A percentile compares a stretch with the other conserved stretches of the same genome.
phyloP scores from a whole-genome alignment of 139 green algal species.

The Chlamydomonas sphaeroides region DNA sequence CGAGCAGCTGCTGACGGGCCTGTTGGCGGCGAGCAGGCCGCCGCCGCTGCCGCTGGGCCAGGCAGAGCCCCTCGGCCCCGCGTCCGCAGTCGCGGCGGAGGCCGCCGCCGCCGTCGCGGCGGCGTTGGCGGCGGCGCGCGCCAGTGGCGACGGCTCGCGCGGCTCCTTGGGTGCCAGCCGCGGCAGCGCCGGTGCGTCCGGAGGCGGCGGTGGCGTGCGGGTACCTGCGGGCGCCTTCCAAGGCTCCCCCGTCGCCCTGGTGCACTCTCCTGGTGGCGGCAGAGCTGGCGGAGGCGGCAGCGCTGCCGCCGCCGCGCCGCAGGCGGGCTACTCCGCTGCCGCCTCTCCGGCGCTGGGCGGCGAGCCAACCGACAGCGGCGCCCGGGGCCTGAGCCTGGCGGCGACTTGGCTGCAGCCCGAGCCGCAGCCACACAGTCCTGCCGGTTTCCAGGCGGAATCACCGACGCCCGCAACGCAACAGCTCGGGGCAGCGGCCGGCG shows the following conservation, averaged over 20 bases:
- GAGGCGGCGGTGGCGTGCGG: not conserved
- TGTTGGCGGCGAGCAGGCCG: not conserved
- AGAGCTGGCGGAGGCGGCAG: not conserved
- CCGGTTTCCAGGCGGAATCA: too few species aligned
- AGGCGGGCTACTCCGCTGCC: too few species aligned
- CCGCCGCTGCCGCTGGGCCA: slow-evolving; percentile 12
- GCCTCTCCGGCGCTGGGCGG: too few species aligned
- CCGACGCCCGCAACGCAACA: too few species aligned
- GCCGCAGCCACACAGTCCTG: too few species aligned
- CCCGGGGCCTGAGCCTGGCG: too few species aligned
- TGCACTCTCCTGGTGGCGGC: too few species aligned
- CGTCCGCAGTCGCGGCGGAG: not conserved
- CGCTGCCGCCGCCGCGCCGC: not conserved
- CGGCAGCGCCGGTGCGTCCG: not conserved
- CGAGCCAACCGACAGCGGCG: too few species aligned
- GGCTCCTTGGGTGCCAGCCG: not conserved
- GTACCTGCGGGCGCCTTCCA: too few species aligned
- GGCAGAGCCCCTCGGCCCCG: slow-evolving; percentile 6
- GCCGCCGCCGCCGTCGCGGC: not conserved
- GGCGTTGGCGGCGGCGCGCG: not conserved
- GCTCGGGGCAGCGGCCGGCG: too few species aligned
- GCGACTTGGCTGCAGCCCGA: too few species aligned
- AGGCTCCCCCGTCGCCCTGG: too few species aligned
- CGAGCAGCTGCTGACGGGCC: not conserved
- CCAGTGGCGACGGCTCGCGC: not conserved